Conservation (phyloP, 306 rosid species). For the Vachellia collinsii region DNA sequence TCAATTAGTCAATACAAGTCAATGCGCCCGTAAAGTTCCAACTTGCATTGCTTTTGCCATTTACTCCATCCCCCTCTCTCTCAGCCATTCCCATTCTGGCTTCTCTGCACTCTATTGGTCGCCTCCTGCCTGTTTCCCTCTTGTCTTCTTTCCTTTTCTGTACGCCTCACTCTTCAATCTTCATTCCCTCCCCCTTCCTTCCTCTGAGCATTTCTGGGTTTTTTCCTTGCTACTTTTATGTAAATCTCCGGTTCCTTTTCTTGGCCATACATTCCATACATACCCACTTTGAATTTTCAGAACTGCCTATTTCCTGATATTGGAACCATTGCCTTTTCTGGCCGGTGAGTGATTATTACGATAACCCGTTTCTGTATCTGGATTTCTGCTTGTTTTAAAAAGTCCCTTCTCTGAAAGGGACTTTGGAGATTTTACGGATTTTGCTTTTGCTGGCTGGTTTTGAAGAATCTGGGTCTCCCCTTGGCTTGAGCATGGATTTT, state of each 20-base stretch:
- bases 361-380: background rate
- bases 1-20: background rate
- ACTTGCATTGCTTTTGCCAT: slow-evolving; percentile 11
- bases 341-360: slow-evolving; percentile 21
- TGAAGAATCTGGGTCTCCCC: background rate
- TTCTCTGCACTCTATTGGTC: slow-evolving; percentile 13
- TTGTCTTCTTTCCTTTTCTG: slow-evolving; percentile 28
- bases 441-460: background rate
- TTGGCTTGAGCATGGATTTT: background rate
- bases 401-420: background rate
- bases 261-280: background rate
- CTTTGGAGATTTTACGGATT: background rate
- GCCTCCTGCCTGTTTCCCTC: background rate
- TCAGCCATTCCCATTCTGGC: background rate
- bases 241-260: slow-evolving; percentile 28
- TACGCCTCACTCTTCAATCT: background rate
- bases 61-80: background rate
- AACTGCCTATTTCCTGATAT: background rate
- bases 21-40: background rate
- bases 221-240: slow-evolving; percentile 30
- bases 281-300: background rate
- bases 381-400: background rate
- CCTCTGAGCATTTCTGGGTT: slow-evolving; percentile 24
- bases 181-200: slow-evolving; percentile 5
- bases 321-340: slow-evolving; percentile 14